Evolutionary conservation across 495 filamentous ascomycete genomes (phyloP).

Genomic region (Talaromyces adpressus): DNA sequence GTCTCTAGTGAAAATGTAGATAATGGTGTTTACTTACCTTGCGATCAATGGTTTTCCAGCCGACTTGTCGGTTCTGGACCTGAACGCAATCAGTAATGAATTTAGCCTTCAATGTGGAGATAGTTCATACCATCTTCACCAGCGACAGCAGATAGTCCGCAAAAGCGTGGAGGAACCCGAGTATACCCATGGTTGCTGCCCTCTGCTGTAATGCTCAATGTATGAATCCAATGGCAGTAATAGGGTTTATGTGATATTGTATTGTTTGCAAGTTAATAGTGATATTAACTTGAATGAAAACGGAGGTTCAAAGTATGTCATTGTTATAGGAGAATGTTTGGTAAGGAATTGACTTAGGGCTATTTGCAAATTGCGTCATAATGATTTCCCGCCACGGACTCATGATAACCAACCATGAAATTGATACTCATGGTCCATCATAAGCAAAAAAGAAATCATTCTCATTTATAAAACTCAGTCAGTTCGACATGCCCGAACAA

Average conservation of each 20-base stretch:
- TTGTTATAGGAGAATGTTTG: not conserved
- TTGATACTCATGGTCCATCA: not conserved
- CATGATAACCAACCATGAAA: too few species aligned
- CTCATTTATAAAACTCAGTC: too few species aligned
- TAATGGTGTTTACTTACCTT: not conserved
- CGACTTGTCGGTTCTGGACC: conserved; percentile 24
- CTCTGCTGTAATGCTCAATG: not conserved
- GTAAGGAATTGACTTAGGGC: not conserved
- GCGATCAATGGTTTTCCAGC: conserved; percentile 28
- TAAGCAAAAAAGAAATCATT: not conserved
- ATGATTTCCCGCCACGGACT: not conserved
- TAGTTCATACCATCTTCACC: not conserved
- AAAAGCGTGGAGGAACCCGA: not conserved
- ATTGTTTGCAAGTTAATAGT: too few species aligned
- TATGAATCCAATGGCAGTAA: not conserved
- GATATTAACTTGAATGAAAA: not conserved
- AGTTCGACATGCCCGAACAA: not conserved
- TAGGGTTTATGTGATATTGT: not conserved
- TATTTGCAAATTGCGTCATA: not conserved
- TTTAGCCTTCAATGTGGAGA: too few species aligned
- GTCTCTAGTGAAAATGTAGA: too few species aligned
- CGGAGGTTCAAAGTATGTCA: not conserved
- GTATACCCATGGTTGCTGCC: not conserved
- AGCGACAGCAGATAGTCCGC: conserved; percentile 1
- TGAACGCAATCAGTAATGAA: not conserved